Evolutionary conservation across 371 early-diverging fungal species (phyloP).

Genomic region (Choanephora cucurbitarum): DNA sequence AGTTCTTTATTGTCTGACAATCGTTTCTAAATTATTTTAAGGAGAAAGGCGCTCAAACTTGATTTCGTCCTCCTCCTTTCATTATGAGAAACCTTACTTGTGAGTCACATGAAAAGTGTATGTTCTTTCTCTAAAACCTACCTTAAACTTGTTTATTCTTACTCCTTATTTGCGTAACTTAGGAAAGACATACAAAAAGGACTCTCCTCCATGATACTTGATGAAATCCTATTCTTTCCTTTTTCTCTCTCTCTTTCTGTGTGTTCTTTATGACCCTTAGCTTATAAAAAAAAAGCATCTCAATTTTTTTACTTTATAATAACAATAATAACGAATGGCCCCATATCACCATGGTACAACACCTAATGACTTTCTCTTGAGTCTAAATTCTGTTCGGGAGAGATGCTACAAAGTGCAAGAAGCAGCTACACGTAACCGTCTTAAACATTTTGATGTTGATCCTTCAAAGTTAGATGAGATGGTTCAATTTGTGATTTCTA

Average conservation of each 20-base stretch:
- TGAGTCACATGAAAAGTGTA: background rate
- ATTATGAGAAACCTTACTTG: background rate
- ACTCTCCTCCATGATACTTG: no score
- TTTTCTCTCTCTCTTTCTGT: background rate
- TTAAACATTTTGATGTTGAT: slow-evolving; percentile 77
- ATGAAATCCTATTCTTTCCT: no score
- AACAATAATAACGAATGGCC: slow-evolving; percentile 20
- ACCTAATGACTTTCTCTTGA: slow-evolving; percentile 58
- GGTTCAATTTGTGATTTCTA: slow-evolving; percentile 66
- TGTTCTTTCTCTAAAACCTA: background rate
- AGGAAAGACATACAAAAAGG: background rate
- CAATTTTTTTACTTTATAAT: background rate
- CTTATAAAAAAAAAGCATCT: background rate
- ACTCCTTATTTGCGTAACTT: slow-evolving; percentile 6
- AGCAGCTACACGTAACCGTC: slow-evolving; percentile 53
- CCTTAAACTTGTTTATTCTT: background rate
- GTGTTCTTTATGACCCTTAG: slow-evolving; percentile 11
- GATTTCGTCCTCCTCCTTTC: background rate
- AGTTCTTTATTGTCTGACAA: background rate
- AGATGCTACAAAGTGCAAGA: slow-evolving; percentile 70
- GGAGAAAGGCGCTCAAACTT: background rate
- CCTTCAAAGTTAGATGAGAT: slow-evolving; percentile 64
- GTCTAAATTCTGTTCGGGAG: slow-evolving; percentile 79
- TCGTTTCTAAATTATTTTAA: background rate
- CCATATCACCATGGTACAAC: slow-evolving; percentile 19